Base-by-base conservation (phyloP, 129 eudicot species). In the Daucus carota region DNA sequence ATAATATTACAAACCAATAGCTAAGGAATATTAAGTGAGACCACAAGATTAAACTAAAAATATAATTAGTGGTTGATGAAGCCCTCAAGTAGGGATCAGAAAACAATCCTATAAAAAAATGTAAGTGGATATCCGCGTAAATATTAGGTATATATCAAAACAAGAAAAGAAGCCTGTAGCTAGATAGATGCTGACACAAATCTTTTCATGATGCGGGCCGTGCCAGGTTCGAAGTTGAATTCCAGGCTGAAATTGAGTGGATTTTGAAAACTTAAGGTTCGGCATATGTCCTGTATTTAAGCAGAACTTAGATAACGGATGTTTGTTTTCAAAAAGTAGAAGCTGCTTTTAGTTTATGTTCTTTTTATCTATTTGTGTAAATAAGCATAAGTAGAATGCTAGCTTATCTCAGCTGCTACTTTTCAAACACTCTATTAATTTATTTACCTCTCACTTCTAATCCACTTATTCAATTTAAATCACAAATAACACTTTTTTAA, bases 61-160 rank as follows among this genome's bases (percentile, higher is more conserved):
- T 20, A 41, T 40, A 70, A 41, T 40, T 57, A 57, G 33, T 44
- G 46, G 74, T 0, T 70, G 48, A 40, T 41, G 50, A 17, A 40
- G 18, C 44, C 45, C 74, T 22, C 50, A 41, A 40, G 48, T 22
- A 24, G 74, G 74, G 38, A n/a, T 24, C 6, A 12, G 8, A 31
- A 33, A 68, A 33, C 43, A 17, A 22, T 32, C 3, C 26, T 5
- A 4, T 38, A 18, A 0, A 4, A 70, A 52, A 10, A 9, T 12
- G 0, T 57, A 1, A 41, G 52, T 70, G 74, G 74, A 70, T 38
- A 13, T 41, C 45, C 50, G 22, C 29, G 18, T n/a, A 70, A n/a
- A 70, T 38, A 34, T 70, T 70, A 70, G 74, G 74, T 70, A 70
- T 43, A n/a, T 24, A 70, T 70, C 74, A 70, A 70, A 70, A 70